Base-by-base conservation (phyloP, 345 rosid species). In the Camelina sativa region DNA sequence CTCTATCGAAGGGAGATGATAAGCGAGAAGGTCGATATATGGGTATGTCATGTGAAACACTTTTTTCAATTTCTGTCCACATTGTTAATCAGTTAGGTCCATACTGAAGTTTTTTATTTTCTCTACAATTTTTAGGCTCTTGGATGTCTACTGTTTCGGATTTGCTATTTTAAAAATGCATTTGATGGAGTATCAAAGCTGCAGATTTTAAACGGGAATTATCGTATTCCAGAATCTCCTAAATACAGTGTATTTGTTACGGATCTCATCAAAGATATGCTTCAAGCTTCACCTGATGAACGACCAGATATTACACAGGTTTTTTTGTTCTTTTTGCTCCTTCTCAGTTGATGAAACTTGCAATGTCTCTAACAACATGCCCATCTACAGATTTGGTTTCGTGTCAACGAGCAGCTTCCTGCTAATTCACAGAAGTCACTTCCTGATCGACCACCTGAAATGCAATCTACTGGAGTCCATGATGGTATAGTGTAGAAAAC, bases 241-340 rank as follows among this genome's bases (percentile, higher is more conserved):
- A 88, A 87, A 57, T 96, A 84, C 86, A 90, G 87, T 84, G 78
- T 84, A 7, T 66, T 65, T 54, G 80, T 92, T 60, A 84, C 87
- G 4, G 87, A 86, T 74, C 83, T 96, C 38, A 88, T 96, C 69
- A 86, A 76, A 79, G 96, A 96, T 79, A 82, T 91, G 98, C 97
- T 96, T 80, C 91, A 92, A 82, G 86, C 87, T 76, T 96, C 97
- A 63, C 97, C 98, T 20, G 86, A 85, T 70, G 93, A 87, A 79
- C 84, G 99, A 81, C 97, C 97, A 80, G 98, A 96, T 89, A 91
- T 96, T 88, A 91, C 91, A 76, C 98, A 92, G 97, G 99, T 76
- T 10, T 25, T 89, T 85, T 91, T 23, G 25, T 83, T 85, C 43
- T 88, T 90, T 82, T 86, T 79, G 81, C 88, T 85, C 84, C 70